Percentiles rank a stretch among this genome's conserved stretches.
These are phyloP conservation scores for Kwoniella botswanensis DNA, from an alignment of 768 basidiomycete species.

Conservation along the genomic window DNA sequence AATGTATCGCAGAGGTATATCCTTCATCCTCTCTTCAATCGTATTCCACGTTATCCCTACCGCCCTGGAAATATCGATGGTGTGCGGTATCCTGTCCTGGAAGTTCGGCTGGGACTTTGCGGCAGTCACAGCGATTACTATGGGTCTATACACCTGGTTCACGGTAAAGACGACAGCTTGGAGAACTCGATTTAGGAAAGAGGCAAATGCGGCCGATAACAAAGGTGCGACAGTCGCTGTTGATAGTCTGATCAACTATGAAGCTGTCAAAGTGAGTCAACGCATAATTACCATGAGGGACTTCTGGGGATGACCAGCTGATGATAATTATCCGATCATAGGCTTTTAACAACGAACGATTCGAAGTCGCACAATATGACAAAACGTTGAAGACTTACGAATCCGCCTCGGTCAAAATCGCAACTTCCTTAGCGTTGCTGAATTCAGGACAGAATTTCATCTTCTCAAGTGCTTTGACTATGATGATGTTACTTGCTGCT, in stretches of 20 bases:
- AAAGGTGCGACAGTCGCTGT: slow-evolving; percentile 91
- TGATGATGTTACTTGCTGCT: slow-evolving; percentile 95
- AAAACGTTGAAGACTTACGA: slow-evolving; percentile 84
- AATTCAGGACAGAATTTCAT: slow-evolving; percentile 98
- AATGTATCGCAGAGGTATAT: slow-evolving; percentile 74
- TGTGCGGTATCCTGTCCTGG: slow-evolving; percentile 97
- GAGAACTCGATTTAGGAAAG: slow-evolving; percentile 93
- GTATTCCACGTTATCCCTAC: slow-evolving; percentile 95
- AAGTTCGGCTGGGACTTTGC: slow-evolving; percentile 99
- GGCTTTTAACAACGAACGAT: slow-evolving; percentile 97
- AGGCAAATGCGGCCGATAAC: slow-evolving; percentile 96
- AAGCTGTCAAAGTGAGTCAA: slow-evolving; percentile 85
- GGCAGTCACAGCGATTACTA: slow-evolving; percentile 79
- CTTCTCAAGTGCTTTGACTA: slow-evolving; percentile 88
- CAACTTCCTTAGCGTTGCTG: slow-evolving; percentile 87
- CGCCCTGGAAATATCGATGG: slow-evolving; percentile 92
- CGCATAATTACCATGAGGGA: background rate
- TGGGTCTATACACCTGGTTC: slow-evolving; percentile 95
- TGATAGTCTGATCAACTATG: slow-evolving; percentile 96
- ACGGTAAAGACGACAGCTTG: slow-evolving; percentile 95
- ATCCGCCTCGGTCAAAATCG: slow-evolving; percentile 89
- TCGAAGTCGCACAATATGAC: slow-evolving; percentile 90
- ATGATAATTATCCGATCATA: slow-evolving; percentile 51
- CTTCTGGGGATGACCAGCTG: background rate
- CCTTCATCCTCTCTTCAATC: slow-evolving; percentile 89